Base-by-base conservation (phyloP, 345 rosid species). In the Microthlaspi erraticum region DNA sequence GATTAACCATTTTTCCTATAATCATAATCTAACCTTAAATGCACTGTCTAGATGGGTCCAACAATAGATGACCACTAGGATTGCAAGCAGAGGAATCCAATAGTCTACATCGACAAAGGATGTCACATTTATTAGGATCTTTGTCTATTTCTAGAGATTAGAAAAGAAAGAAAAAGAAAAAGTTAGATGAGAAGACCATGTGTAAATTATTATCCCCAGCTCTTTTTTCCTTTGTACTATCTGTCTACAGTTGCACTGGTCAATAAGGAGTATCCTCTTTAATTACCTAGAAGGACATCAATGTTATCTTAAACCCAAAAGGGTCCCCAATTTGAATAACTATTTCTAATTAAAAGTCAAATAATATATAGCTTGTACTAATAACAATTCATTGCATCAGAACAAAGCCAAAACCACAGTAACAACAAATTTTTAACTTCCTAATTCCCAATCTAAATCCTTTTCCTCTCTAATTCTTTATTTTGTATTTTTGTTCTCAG, bases 121-220 rank as follows among this genome's bases (percentile, higher is more conserved):
- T 74, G 57, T 53, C 73, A 74, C 68, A 67, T 52, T 66, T 52
- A 67, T 60, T 60, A 34, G 32, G 39, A 17, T 5, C 32, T 19
- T 51, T 60, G 33, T 66, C 50, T 51, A 31, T 13, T 51, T 74
- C 61, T 50, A 34, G 20, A 73, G 37, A 32, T 50, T 26, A 26
- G 4, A 26, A 26, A 26, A 26, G 4, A 1, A 26, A 26, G 2
- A 20, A 20, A n/a, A 10, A 17, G 4, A 23, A 23, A 36, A 20
- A 53, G 53, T 52, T 75, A 53, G 57, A 75, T 68, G 72, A 33
- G 72, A 74, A 63, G 43, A 52, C 63, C 73, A 67, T 52, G 64
- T 19, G 56, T 67, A 16, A 33, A 68, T 52, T 60, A 68, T 53
- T 70, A 52, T 51, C 34, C 48, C 64, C 51, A 75, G 64, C 69